Conservation (phyloP, 495 filamentous ascomycete genomes). For the Aspergillus sclerotioniger region DNA sequence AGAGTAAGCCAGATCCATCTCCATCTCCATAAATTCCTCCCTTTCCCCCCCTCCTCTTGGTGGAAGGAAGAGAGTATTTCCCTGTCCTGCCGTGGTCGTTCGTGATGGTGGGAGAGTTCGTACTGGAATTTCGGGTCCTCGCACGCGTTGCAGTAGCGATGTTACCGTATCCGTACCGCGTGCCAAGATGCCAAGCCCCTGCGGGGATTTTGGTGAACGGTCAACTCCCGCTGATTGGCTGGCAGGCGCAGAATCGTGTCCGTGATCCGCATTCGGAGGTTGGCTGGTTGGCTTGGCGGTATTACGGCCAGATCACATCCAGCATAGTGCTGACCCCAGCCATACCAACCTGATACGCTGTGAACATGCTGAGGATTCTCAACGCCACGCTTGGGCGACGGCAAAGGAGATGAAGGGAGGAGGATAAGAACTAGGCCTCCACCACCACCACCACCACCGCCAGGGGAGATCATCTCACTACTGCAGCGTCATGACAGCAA, state of each 20-base stretch:
- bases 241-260: neutral
- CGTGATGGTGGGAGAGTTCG: too few relatives aligned
- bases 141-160: neutral
- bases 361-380: neutral
- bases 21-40: neutral
- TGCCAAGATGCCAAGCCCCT: conserved; percentile 41
- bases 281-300: conserved; percentile 20
- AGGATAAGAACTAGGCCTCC: too few relatives aligned
- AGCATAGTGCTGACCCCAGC: neutral
- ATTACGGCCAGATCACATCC: conserved; percentile 8
- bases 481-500: too few relatives aligned
- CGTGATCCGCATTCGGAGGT: conserved; percentile 31
- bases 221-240: conserved; percentile 19
- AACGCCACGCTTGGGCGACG: too few relatives aligned
- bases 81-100: neutral
- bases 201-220: conserved; percentile 19
- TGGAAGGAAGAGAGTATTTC: conserved; percentile 4
- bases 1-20: neutral
- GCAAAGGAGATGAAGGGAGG: too few relatives aligned
- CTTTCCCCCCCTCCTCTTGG: too few relatives aligned
- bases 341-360: neutral
- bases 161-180: conserved; percentile 24
- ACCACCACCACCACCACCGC: too few relatives aligned
- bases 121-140: too few relatives aligned
- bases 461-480: too few relatives aligned